Percentiles rank a stretch among this genome's conserved stretches.
These are phyloP conservation scores for Pleoardoris graminearum DNA, from an alignment of 2,329 filamentous ascomycete genomes.

Conservation along the genomic window DNA sequence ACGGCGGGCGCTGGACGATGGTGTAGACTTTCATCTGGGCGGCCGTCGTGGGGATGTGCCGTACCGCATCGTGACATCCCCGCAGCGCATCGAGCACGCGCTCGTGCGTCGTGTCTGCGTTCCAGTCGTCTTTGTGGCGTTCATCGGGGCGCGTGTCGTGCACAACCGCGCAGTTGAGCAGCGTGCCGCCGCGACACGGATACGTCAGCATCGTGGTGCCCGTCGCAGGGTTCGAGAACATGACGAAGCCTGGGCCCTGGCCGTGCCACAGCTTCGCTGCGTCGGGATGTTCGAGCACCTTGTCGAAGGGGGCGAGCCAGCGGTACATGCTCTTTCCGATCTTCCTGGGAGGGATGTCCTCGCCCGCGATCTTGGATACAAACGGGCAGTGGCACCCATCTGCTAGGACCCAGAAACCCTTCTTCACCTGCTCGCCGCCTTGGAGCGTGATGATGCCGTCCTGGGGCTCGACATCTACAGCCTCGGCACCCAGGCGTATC, in stretches of 20 bases:
- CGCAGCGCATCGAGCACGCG: slow-evolving; percentile 11
- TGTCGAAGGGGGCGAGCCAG: slow-evolving; percentile 16
- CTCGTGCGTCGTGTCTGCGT: slow-evolving; percentile 11
- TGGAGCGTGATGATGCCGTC: slow-evolving; percentile 23
- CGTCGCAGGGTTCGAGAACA: slow-evolving; percentile 6
- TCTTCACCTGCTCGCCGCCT: slow-evolving; percentile 11
- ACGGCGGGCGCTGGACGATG: slow-evolving; percentile 16
- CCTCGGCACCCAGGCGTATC: slow-evolving; percentile 13
- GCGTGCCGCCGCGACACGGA: slow-evolving; percentile 12
- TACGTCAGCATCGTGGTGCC: slow-evolving; percentile 17
- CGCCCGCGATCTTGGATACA: slow-evolving; percentile 10
- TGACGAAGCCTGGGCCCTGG: slow-evolving; percentile 12
- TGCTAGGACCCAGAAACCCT: slow-evolving; percentile 17
- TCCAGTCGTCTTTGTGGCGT: slow-evolving; percentile 12
- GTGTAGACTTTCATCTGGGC: slow-evolving; percentile 19
- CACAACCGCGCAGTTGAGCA: slow-evolving; percentile 22
- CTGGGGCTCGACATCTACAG: slow-evolving; percentile 32
- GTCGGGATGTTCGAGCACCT: slow-evolving; percentile 12
- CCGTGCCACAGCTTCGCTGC: slow-evolving; percentile 8
- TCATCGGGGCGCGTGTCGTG: slow-evolving; percentile 18
- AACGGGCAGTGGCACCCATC: slow-evolving; percentile 19
- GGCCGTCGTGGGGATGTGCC: slow-evolving; percentile 5
- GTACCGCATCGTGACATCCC: slow-evolving; percentile 7
- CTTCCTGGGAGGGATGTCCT: slow-evolving; percentile 13
- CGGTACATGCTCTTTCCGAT: slow-evolving; percentile 18